A percentile compares a stretch with the other conserved stretches of the same genome.
Evolutionary conservation across 2,329 filamentous ascomycete species (phyloP).

Genomic region (Colletotrichum sp.): DNA sequence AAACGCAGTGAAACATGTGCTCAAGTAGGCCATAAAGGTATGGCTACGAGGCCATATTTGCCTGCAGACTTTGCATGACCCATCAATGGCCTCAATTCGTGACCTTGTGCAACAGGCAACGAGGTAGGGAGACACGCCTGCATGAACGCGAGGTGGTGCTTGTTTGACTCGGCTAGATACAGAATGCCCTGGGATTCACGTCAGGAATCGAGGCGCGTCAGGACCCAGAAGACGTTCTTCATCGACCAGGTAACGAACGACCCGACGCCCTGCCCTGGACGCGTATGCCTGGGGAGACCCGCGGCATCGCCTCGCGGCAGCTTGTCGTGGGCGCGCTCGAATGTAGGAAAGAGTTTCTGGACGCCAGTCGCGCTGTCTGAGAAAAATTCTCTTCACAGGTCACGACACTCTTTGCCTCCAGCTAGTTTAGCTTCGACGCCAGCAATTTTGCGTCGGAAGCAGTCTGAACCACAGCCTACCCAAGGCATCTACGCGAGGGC

Average conservation of each 20-base stretch:
- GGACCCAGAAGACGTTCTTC: neutral
- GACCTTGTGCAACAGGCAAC: neutral
- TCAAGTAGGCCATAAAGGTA: neutral
- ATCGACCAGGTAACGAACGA: neutral
- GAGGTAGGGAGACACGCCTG: neutral
- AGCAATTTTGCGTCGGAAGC: neutral
- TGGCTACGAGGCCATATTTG: neutral
- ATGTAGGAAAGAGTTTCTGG: neutral
- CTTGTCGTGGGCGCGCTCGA: neutral
- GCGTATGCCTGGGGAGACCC: neutral
- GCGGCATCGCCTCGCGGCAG: neutral
- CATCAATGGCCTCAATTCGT: neutral
- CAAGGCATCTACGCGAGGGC: neutral
- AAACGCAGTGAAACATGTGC: neutral
- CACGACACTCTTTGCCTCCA: neutral
- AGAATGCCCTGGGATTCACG: neutral
- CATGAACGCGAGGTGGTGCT: neutral
- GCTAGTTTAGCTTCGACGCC: neutral
- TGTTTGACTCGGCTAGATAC: neutral
- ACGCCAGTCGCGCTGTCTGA: neutral
- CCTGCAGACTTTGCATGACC: neutral
- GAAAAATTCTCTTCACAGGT: neutral
- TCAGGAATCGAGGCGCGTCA: neutral
- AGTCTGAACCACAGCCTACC: fast-evolving
- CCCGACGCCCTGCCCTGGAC: neutral